Percentiles rank a stretch among this genome's conserved stretches.
Evolutionary conservation across 208 protist genomes (phyloP).

Genomic region (Acanthamoeba divionensis): DNA sequence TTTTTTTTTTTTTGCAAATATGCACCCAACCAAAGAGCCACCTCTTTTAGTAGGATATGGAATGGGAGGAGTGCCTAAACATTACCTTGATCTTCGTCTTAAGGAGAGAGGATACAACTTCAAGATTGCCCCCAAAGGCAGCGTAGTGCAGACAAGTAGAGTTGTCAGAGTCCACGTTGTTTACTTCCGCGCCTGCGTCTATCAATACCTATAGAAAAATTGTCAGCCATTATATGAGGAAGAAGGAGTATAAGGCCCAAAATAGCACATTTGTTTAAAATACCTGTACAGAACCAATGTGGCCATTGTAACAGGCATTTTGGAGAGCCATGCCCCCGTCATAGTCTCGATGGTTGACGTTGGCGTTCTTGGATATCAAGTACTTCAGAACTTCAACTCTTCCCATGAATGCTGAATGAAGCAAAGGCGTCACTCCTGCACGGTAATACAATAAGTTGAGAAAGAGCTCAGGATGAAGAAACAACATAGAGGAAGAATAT

Average conservation of each 20-base stretch:
- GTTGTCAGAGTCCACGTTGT: not conserved
- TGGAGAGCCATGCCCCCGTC: conserved; percentile 3
- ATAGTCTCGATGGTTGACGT: not conserved
- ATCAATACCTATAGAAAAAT: not conserved
- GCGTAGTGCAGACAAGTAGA: conserved; percentile 7
- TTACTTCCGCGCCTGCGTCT: not conserved
- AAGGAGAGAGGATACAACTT: not conserved
- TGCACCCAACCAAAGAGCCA: no score
- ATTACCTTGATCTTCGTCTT: not conserved
- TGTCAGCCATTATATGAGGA: no score
- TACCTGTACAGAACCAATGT: not conserved
- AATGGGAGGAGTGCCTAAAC: no score
- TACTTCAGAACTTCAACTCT: not conserved
- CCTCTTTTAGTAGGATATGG: no score
- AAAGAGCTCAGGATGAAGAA: no score
- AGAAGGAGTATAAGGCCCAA: no score
- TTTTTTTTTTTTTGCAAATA: no score
- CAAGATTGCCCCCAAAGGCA: not conserved
- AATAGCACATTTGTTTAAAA: no score
- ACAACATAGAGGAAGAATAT: no score
- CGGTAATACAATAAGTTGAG: no score
- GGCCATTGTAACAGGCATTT: not conserved
- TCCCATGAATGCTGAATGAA: conserved; percentile 23
- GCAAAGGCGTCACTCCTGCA: not conserved
- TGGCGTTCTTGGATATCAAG: not conserved